Conservation (phyloP, 768 basidiomycete genomes). For the Suillus ampliporus region DNA sequence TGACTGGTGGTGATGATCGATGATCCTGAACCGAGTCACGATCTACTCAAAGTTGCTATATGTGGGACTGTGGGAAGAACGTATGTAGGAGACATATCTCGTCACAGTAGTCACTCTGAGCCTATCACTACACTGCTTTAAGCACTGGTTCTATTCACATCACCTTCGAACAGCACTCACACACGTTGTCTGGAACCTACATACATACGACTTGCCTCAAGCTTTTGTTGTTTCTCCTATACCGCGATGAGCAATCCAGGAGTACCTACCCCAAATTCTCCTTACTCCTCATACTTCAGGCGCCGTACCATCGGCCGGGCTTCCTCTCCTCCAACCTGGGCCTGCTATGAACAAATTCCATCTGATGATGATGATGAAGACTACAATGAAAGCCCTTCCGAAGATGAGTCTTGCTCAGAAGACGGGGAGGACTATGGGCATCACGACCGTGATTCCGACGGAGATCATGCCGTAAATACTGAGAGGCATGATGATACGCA, state of each 20-base stretch:
- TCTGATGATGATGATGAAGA: conserved; percentile 64
- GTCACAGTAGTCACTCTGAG: conserved; percentile 27
- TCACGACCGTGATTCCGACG: conserved; percentile 37
- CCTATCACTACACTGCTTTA: conserved; percentile 16
- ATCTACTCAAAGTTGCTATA: background rate
- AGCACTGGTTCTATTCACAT: conserved; percentile 13
- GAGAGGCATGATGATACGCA: conserved; percentile 51
- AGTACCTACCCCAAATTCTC: conserved; percentile 29
- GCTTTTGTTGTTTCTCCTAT: background rate
- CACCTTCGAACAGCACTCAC: conserved; percentile 7
- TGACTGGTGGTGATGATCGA: background rate
- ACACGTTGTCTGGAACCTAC: conserved; percentile 5
- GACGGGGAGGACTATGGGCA: conserved; percentile 69
- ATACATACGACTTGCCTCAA: conserved; percentile 9
- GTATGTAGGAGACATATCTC: background rate
- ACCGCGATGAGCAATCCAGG: conserved; percentile 27
- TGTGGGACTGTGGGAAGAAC: conserved; percentile 6
- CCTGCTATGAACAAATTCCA: conserved; percentile 90
- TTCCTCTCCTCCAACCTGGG: conserved; percentile 86
- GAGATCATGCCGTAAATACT: conserved; percentile 28
- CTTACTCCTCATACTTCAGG: conserved; percentile 48
- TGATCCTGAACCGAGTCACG: background rate
- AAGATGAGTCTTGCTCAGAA: conserved; percentile 68
- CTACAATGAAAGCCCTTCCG: conserved; percentile 62
- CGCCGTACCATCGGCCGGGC: conserved; percentile 80